Conservation (phyloP, 768 basidiomycete genomes). For the Cystobasidium tubakii region DNA sequence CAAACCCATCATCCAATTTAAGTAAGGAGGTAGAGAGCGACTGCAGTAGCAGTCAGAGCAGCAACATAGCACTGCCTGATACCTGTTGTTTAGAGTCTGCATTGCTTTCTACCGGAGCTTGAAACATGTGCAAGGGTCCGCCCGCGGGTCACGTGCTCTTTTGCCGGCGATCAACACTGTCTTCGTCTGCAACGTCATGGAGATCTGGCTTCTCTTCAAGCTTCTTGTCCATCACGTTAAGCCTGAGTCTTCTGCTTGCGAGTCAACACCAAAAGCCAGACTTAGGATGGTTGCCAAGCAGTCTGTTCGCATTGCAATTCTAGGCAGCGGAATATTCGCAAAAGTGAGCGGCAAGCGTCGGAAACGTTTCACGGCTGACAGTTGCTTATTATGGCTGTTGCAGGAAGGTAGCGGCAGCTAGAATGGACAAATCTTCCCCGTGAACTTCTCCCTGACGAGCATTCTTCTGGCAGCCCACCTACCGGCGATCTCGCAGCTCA, state of each 20-base stretch:
- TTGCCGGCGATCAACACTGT: too few species aligned
- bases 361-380: not conserved
- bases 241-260: too few species aligned
- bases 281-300: not conserved
- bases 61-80: too few species aligned
- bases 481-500: not conserved
- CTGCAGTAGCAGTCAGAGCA: too few species aligned
- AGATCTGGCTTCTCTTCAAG: too few species aligned
- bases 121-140: too few species aligned
- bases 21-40: not conserved
- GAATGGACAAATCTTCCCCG: not conserved
- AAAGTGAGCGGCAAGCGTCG: not conserved
- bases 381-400: not conserved
- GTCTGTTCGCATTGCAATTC: not conserved
- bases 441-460: not conserved
- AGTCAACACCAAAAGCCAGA: too few species aligned
- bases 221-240: too few species aligned
- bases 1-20: conserved; percentile 34
- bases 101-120: too few species aligned
- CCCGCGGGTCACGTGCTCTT: too few species aligned
- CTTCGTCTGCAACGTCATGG: too few species aligned
- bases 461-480: not conserved
- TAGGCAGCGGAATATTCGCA: conserved; percentile 12
- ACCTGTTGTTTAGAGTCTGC: too few species aligned
- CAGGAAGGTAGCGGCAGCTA: conserved; percentile 3